Evolutionary conservation across 768 basidiomycete genomes (phyloP).

Genomic region (Pulveroboletus sp.): DNA sequence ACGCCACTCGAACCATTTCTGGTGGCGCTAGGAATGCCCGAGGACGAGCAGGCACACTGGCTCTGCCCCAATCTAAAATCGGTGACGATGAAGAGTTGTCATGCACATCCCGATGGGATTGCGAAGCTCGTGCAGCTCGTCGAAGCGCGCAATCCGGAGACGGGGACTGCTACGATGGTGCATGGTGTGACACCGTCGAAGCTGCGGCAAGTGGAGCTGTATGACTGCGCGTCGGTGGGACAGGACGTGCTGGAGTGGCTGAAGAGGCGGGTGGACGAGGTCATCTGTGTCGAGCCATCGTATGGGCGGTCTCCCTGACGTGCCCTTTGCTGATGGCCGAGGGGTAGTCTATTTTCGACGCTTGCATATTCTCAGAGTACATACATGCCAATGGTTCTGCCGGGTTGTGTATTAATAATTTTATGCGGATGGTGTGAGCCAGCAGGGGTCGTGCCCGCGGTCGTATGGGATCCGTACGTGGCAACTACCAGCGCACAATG

Average conservation of each 20-base stretch:
- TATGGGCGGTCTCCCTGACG: conserved; percentile 38
- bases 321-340: not conserved
- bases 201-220: conserved; percentile 55
- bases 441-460: not conserved
- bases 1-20: conserved; percentile 64
- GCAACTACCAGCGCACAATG: conserved; percentile 8
- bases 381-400: not conserved
- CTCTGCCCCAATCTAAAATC: conserved; percentile 57
- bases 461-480: not conserved
- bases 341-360: not conserved
- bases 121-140: conserved; percentile 67
- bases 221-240: conserved; percentile 62
- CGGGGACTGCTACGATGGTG: conserved; percentile 31
- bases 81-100: conserved; percentile 61
- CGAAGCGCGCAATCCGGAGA: conserved; percentile 63
- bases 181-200: conserved; percentile 49
- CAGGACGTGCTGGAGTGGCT: conserved; percentile 70
- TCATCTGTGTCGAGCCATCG: conserved; percentile 56
- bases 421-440: conserved; percentile 3
- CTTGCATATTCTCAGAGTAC: conserved; percentile 3
- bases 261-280: conserved; percentile 53
- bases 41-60: conserved; percentile 57
- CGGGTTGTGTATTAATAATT: conserved; percentile 19
- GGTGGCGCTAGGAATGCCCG: conserved; percentile 50
- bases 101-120: conserved; percentile 60